Base-by-base conservation (phyloP, 805 yeast genomes). In the Cyberlindnera americana region DNA sequence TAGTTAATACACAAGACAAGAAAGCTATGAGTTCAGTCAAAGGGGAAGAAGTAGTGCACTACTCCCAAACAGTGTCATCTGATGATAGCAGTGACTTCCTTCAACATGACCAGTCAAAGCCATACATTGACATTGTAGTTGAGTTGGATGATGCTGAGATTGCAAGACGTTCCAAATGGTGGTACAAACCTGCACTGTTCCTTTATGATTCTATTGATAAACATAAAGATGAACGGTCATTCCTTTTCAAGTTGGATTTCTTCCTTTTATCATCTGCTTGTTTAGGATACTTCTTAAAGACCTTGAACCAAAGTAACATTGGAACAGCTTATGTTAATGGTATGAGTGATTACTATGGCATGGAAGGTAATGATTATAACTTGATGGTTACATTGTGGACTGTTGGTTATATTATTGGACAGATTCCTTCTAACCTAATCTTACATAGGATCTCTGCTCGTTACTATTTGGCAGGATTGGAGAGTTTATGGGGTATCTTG, bases 321-420 rank as follows among this genome's bases (percentile, higher is more conserved):
- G 60, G 66, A 16, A 69, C 70, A 1, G 75, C 77, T 1, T 70
- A 69, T 48, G 63, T 71, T 28, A 70, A 68, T 44, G 77, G 76
- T 10, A 59, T 72, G 76, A 59, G 63, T 39, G 74, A 71, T 47
- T 57, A 65, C 48, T 68, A 64, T 43, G 41, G 52, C 18, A 66
- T 72, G 69, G 46, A 53, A 28, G 64, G 59, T 14, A 67, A 66
- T 39, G 44, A 75, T 42, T 69, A 66, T 47, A 73, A 75, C 49
- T 65, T 66, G 41, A 47, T 72, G 53, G 53, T 57, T 3, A 65
- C 77, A 0, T 45, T 65, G 19, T 73, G 70, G 69, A 67, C 77
- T 1, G 68, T 69, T 13, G 80, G 79, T 4, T 73, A 74, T 43
- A 65, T 72, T 30, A 50, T 75, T 33, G 78, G 77, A 3, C 74